Percentiles rank a stretch among this genome's conserved stretches.
Evolutionary conservation across 164 flowering plant species (phyloP).

Genomic region (Piper betle): DNA sequence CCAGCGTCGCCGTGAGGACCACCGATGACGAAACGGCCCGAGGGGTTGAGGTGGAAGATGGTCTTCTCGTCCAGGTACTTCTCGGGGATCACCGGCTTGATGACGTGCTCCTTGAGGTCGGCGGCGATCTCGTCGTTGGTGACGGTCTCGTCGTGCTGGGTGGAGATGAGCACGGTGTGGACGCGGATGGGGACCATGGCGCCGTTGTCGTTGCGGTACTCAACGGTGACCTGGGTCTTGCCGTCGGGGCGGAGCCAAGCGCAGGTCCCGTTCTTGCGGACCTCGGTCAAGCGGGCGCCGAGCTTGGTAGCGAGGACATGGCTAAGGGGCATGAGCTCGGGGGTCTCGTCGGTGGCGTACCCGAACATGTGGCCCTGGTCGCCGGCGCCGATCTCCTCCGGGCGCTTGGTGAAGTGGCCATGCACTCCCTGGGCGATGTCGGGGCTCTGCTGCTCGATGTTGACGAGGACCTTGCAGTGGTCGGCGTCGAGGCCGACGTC

Average conservation of each 20-base stretch:
- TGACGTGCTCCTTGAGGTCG: constrained; percentile 55
- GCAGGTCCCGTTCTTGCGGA: constrained; percentile 52
- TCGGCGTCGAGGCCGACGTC: constrained; percentile 20
- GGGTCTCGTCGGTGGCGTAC: constrained; percentile 52
- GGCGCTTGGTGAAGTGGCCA: constrained; percentile 22
- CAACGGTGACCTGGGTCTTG: constrained; percentile 65
- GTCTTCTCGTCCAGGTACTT: constrained; percentile 55
- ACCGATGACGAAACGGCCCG: constrained; percentile 57
- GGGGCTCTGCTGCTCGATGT: constrained; percentile 65
- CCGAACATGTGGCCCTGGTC: constrained; percentile 57
- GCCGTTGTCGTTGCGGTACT: constrained; percentile 47
- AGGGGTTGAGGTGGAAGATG: constrained; percentile 67
- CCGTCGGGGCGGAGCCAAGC: constrained; percentile 71
- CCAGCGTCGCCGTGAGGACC: constrained; percentile 77
- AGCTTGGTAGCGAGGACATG: constrained; percentile 56
- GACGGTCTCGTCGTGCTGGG: constrained; percentile 68
- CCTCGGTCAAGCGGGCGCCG: constrained; percentile 46
- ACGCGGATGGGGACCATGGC: constrained; percentile 62
- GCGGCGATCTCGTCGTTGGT: constrained; percentile 46
- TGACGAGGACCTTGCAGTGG: constrained; percentile 55
- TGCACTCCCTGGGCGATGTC: constrained; percentile 71
- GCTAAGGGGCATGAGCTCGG: constrained; percentile 52
- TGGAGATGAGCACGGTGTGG: constrained; percentile 64
- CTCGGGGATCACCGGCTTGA: constrained; percentile 45
- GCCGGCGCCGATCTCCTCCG: constrained; percentile 59